Evolutionary conservation across 495 filamentous ascomycete species (phyloP).

Genomic region (Xylaria curta): DNA sequence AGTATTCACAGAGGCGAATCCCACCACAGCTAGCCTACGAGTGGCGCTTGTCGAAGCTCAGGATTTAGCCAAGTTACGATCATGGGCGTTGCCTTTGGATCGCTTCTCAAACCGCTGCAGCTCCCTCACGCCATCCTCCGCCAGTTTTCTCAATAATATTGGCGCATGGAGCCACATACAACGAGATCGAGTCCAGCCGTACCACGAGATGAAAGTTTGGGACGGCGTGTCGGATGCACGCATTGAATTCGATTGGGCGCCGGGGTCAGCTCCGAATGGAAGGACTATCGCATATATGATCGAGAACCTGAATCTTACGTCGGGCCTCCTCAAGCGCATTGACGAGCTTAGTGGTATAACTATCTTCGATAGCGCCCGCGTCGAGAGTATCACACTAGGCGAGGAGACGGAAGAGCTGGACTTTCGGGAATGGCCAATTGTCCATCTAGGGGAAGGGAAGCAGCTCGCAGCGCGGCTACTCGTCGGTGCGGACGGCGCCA

Average conservation of each 20-base stretch:
- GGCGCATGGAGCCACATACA: constrained; percentile 87
- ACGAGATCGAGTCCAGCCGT: constrained; percentile 74
- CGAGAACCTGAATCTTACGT: constrained; percentile 89
- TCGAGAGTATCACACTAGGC: constrained; percentile 79
- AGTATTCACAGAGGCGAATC: constrained; percentile 61
- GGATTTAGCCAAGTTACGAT: constrained; percentile 70
- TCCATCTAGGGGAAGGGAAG: constrained; percentile 67
- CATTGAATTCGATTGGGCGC: constrained; percentile 85
- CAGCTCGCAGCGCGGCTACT: constrained; percentile 80
- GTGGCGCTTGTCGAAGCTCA: constrained; percentile 91
- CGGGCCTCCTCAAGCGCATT: constrained; percentile 73
- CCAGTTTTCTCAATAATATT: constrained; percentile 72
- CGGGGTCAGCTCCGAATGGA: constrained; percentile 50
- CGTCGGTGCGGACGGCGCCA: constrained; percentile 92
- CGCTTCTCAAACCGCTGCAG: constrained; percentile 92
- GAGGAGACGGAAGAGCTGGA: constrained; percentile 71
- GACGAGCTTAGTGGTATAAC: constrained; percentile 70
- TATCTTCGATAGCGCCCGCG: constrained; percentile 75
- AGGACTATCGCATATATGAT: constrained; percentile 90
- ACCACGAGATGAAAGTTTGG: constrained; percentile 96
- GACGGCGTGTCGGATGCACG: constrained; percentile 86
- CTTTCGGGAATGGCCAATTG: constrained; percentile 84
- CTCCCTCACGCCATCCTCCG: constrained; percentile 87
- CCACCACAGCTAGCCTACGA: constrained; percentile 74
- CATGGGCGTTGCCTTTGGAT: constrained; percentile 67